Conservation (phyloP, 306 rosid species). For the Alnus glutinosa region DNA sequence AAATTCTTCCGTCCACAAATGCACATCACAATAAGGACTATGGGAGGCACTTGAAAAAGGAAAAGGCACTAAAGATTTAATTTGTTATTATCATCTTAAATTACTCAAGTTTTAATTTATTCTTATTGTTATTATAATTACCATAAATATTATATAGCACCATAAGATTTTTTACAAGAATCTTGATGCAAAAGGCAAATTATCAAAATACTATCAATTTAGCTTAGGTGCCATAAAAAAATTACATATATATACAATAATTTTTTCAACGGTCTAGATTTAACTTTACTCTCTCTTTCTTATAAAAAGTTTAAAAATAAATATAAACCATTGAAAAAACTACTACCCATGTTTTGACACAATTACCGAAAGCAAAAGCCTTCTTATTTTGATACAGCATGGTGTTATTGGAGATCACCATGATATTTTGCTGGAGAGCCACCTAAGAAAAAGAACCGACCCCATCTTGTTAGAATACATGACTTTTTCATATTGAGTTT, state of each 20-base stretch:
- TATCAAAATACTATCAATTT: not conserved
- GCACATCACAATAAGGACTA: not conserved
- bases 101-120: not conserved
- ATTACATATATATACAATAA: no score
- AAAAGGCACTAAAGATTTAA: not conserved
- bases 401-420: no score
- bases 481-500: no score
- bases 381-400: not conserved
- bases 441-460: no score
- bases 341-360: no score
- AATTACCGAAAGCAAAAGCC: not conserved
- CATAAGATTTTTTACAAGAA: not conserved
- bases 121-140: not conserved
- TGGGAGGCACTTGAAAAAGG: not conserved
- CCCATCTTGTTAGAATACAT: no score
- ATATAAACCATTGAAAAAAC: no score
- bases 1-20: not conserved
- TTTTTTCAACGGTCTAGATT: no score
- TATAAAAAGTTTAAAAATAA: no score
- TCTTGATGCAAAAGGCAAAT: not conserved
- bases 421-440: no score
- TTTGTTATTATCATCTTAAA: not conserved
- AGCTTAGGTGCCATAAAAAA: no score
- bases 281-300: not conserved
- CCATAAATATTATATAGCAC: not conserved